Base-by-base conservation (phyloP, 768 basidiomycete genomes). In the Rickenella mellea region DNA sequence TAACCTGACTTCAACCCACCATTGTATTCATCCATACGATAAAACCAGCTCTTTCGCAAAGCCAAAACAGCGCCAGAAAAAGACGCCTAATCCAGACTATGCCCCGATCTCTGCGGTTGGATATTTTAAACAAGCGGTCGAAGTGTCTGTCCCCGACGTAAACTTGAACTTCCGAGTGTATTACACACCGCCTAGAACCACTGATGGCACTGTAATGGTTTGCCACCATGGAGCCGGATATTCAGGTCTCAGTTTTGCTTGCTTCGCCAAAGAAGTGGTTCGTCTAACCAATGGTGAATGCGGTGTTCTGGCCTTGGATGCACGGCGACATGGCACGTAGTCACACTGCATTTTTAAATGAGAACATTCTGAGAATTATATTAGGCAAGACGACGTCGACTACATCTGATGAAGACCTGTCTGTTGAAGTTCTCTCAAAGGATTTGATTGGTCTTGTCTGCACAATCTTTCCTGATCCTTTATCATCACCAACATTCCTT, bases 201-300 rank as follows among this genome's bases (percentile, higher is more conserved):
- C 63, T 15, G 65, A 69, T 40, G 72, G 68, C 14, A 80, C 83
- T 0, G 77, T 94, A 3, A 74, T 98, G 57, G 72, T 97, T 5
- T 93, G 88, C 62, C 92, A 96, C 53, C 94, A 99, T 51, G 96
- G 96, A 1, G 94, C 90, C 0, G 96, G 96, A 11, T 90, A 90
- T 56, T 82, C 83, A 0, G 96, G 79, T 0, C 66, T 97, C 47
- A 87, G 78, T 49, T 99, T 94, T 58, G 92, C 96, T 2, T 82
- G 79, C 53, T 70, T 96, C 44, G 90, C 93, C n/a, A 83, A 81
- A 60, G 83, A 87, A 61, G 64, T 97, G 1, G 58, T 57, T 9
- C 72, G 64, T 31, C 48, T 70, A 57, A 74, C 77, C 31, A 69
- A 68, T 22, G 82, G 80, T 5, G 84, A 85, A 49, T 77, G 83